Evolutionary conservation across 306 rosid species (phyloP).

Genomic region (Oxytropis ochrocephala): DNA sequence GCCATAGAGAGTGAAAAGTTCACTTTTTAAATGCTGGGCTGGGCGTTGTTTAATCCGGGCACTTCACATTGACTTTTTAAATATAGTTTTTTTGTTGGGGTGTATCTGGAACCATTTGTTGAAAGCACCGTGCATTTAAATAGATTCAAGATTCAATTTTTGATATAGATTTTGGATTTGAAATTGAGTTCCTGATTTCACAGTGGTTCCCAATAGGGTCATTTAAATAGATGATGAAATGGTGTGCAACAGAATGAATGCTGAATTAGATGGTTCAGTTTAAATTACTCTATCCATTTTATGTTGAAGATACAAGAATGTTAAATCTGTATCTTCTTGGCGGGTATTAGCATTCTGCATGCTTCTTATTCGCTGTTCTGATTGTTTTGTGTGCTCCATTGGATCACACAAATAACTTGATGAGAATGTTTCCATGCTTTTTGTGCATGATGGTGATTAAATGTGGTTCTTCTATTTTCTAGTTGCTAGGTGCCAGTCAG

Average conservation of each 20-base stretch:
- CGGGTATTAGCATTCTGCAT: neutral
- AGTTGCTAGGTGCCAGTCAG: conserved; percentile 76
- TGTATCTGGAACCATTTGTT: neutral
- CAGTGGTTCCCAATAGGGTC: neutral
- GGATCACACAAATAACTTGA: neutral
- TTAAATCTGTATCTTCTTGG: neutral
- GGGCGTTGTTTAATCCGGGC: neutral
- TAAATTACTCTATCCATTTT: neutral
- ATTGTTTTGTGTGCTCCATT: neutral
- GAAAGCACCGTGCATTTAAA: neutral
- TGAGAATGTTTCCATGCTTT: neutral
- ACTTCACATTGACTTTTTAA: neutral
- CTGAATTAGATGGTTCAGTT: neutral
- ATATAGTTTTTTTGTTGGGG: neutral
- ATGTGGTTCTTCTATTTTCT: conserved; percentile 15
- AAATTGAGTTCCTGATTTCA: neutral
- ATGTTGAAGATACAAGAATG: neutral
- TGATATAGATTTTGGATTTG: neutral
- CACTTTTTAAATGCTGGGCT: neutral
- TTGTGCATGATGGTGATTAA: neutral
- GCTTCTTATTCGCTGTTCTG: neutral
- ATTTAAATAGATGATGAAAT: neutral
- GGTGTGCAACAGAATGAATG: neutral
- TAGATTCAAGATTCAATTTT: neutral
- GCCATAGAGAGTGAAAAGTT: neutral